Base-by-base conservation (phyloP, 2,329 filamentous ascomycete species). In the Phoma sp. region DNA sequence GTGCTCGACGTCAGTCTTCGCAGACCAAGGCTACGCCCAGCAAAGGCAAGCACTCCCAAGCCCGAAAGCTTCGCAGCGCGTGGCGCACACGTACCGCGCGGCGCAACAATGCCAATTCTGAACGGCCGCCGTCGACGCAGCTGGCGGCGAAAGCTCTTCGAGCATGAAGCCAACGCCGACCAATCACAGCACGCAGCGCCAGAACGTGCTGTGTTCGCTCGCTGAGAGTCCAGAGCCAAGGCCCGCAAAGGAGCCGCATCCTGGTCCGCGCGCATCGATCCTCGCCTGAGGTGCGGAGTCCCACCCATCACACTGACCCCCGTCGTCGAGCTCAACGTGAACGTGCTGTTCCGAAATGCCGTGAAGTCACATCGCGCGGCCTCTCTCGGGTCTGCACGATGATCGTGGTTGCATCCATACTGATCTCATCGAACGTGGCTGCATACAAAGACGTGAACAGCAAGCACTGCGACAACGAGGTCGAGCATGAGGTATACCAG, bases 141-240 rank as follows among this genome's bases (percentile, higher is more conserved):
- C 33, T 53, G 49, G 49, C 43, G n/a, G 41, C 24, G 43, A 53
- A 52, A 22, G 47, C 33, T 41, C 22, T 43, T 39, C 36, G 37
- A 36, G 29, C 17, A 24, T 47, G 52, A 55, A n/a, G 35, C 13
- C 8, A 4, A 1, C 7, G 44, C 3, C 13, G 39, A 9, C 54
- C 48, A 51, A 57, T 57, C 24, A 52, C 37, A 36, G 19, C 24
- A 25, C 41, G 22, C 5, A 3, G 22, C n/a, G 27, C 32, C 2
- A 40, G 10, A 51, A 57, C 54, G 54, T 57, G 47, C 37, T 57
- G 54, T 35, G 47, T 51, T 57, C 54, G 51, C 43, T 57, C 48
- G 54, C 54, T 57, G 38, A 37, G 36, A 45, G 45, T 24, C 41
- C 44, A 48, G 37, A 43, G 54, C 54, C 48, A 57, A 57, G 54